Evolutionary conservation across 257 asterid species (phyloP).

Genomic region (Jaltomata sinuosa): DNA sequence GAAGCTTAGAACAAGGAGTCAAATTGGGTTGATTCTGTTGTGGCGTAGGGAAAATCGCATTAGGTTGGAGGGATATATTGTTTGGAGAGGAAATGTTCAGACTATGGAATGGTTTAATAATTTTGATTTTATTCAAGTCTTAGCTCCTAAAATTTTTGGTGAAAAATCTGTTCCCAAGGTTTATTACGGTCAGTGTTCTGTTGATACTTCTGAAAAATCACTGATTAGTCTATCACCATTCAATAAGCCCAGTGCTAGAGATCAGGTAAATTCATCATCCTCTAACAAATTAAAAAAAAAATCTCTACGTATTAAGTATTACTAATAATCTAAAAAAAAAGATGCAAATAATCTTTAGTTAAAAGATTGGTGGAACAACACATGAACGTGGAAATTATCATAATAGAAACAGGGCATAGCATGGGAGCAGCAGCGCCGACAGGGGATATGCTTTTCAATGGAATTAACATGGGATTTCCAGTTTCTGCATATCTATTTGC

Average conservation of each 20-base stretch:
- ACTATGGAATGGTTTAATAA: no score
- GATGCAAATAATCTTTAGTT: no score
- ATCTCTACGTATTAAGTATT: no score
- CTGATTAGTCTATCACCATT: neutral
- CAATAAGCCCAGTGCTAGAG: conserved; percentile 23
- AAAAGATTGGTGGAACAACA: conserved; percentile 14
- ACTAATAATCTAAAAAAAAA: neutral
- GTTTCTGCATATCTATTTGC: conserved; percentile 42
- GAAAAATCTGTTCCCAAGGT: neutral
- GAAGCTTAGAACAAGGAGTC: conserved; percentile 5
- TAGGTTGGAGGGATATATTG: conserved; percentile 56
- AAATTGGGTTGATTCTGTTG: conserved; percentile 49
- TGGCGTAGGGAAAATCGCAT: conserved; percentile 42
- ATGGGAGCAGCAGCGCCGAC: conserved; percentile 49
- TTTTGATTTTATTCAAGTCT: no score
- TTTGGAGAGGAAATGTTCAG: conserved; percentile 71
- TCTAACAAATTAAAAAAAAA: no score
- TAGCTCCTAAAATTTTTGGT: conserved; percentile 28
- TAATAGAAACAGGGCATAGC: conserved; percentile 58
- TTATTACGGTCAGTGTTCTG: conserved; percentile 20
- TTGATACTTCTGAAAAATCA: conserved; percentile 16
- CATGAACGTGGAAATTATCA: conserved; percentile 42
- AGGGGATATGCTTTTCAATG: conserved; percentile 31
- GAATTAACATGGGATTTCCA: conserved; percentile 19
- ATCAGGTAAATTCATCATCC: no score